Evolutionary conservation across 1,139 yeast genomes (phyloP), one percentile per base, ranked within the genome.

Genomic region (Candida sanyaensis): DNA sequence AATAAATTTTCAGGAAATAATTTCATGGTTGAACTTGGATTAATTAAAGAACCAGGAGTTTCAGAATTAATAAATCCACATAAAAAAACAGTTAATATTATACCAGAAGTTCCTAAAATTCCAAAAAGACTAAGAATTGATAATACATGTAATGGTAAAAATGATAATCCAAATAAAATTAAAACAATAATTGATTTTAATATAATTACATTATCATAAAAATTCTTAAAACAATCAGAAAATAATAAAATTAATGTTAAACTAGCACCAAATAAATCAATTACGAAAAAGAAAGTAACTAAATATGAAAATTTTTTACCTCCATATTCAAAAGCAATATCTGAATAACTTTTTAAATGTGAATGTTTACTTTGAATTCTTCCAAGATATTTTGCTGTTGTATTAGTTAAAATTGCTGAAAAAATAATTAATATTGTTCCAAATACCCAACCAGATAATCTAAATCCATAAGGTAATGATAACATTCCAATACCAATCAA

Each of bases 401-500:
- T 73, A 51, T 77, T 77, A 0, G 97, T 89, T 10, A 81, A 66
- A 5, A 76, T 46, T 0, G 96, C 91, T 51, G 90, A 80, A 0
- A 74, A 49, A 0, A 77, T 50, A 42, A 91, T 62, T 36, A 86
- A 61, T 0, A 76, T 48, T 0, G 80, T 52, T 1, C 97, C 97
- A 21, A 81, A 51, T 3, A 86, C 62, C 91, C 96, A 86, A 0
- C 98, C 98, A 0, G 96, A 78, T 46, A 87, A 76, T 53, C 77
- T 80, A 53, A 92, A 70, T 0, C 93, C 98, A 56, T 86, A 75
- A 0, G 97, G 96, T 43, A 92, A 72, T 1, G 97, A 86, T 33
- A 92, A 74, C 59, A 92, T 77, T 3, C 96, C 97, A 41, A 92
- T 82, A 0, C 97, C 98, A 58, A 91, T 83, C 39, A 91, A 71